Percentiles rank a stretch among this genome's conserved stretches.
phyloP scores from a whole-genome alignment of 2,329 filamentous ascomycete species.

The Colletotrichum abscissum region DNA sequence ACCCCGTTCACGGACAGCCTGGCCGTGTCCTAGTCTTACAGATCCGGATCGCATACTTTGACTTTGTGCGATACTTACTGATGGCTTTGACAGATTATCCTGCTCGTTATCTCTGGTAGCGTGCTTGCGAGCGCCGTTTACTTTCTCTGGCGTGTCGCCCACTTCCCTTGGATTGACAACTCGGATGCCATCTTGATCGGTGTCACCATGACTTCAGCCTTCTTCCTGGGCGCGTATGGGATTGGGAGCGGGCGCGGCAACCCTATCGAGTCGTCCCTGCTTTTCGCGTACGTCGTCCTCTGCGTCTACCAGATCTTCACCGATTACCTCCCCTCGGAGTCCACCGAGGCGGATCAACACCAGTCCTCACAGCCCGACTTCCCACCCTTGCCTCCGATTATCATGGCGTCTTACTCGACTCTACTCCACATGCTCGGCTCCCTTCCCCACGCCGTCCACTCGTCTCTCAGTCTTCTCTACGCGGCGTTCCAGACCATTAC shows the following conservation, averaged over 20 bases:
- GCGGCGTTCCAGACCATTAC: constrained; percentile 96
- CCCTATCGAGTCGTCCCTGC: constrained; percentile 56
- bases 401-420: constrained; percentile 98
- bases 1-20: not conserved
- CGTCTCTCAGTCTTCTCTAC: constrained; percentile 85
- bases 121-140: constrained; percentile 95
- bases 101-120: constrained; percentile 88
- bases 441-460: constrained; percentile 85
- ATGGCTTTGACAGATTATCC: constrained; percentile 75
- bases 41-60: not conserved
- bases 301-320: constrained; percentile 99
- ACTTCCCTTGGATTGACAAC: constrained; percentile 93
- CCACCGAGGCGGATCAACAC: constrained; percentile 62
- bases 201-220: constrained; percentile 88
- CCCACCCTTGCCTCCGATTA: constrained; percentile 94
- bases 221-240: constrained; percentile 93
- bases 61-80: constrained; percentile 40
- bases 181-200: constrained; percentile 93
- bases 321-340: constrained; percentile 87
- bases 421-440: constrained; percentile 85
- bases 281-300: constrained; percentile 87
- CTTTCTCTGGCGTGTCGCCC: constrained; percentile 94
- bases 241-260: constrained; percentile 95
- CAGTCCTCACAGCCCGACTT: constrained; percentile 80
- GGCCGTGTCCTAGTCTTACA: not conserved